Evolutionary conservation across 2,329 filamentous ascomycete species (phyloP).

Genomic region (Claviceps maximensis): DNA sequence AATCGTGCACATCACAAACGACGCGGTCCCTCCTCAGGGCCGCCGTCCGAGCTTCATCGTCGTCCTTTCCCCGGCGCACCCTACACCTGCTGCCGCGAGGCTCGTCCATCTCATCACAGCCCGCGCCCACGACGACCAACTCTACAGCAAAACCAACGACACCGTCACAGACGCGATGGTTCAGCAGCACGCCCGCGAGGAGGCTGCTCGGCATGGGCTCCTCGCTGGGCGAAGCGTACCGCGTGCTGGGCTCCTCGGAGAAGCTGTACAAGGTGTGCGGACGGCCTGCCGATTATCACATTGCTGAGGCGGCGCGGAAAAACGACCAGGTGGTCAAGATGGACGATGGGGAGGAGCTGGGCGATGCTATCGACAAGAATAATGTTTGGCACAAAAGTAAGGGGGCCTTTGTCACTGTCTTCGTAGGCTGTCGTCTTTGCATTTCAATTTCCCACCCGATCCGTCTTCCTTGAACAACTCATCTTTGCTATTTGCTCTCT

Average conservation of each 20-base stretch:
- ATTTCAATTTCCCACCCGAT: conserved; percentile 17
- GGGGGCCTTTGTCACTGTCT: neutral
- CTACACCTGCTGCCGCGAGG: neutral
- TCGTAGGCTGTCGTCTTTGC: neutral
- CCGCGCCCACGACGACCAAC: neutral
- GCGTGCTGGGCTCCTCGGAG: conserved; percentile 68
- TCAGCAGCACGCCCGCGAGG: conserved; percentile 22
- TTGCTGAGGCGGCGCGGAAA: conserved; percentile 53
- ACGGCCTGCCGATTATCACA: conserved; percentile 60
- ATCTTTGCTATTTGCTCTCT: too few relatives aligned
- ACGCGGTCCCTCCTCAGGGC: conserved; percentile 22
- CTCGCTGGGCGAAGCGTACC: conserved; percentile 41
- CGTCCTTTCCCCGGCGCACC: conserved; percentile 10
- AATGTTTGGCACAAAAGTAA: conserved; percentile 63
- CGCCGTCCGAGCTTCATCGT: conserved; percentile 16
- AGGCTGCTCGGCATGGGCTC: conserved; percentile 21
- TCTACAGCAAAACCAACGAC: conserved; percentile 7
- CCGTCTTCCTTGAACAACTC: too few relatives aligned
- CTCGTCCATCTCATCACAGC: neutral
- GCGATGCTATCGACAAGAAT: conserved; percentile 24
- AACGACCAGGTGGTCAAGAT: conserved; percentile 56
- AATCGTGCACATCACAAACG: conserved; percentile 33
- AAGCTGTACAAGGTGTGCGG: conserved; percentile 65
- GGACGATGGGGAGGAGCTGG: conserved; percentile 70
- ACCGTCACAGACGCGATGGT: conserved; percentile 20